Percentiles rank a stretch among this genome's conserved stretches.
phyloP scores from a whole-genome alignment of 495 filamentous ascomycete species.

The Articulospora tetracladia region DNA sequence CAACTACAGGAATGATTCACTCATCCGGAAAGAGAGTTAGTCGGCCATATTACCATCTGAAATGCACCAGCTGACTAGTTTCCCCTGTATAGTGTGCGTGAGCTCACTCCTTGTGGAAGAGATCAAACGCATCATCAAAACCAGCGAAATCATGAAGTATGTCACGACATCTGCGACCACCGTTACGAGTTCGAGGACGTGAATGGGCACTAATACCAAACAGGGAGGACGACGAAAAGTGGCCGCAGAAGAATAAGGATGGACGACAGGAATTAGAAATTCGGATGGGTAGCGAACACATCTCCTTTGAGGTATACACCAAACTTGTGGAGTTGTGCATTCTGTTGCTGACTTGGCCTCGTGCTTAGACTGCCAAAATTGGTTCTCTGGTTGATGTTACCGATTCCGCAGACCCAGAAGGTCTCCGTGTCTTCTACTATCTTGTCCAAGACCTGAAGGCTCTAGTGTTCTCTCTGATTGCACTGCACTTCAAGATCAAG shows the following conservation, averaged over 20 bases:
- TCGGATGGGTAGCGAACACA: constrained; percentile 89
- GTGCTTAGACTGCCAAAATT: constrained; percentile 92
- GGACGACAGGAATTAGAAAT: constrained; percentile 97
- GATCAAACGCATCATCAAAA: constrained; percentile 95
- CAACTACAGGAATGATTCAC: constrained; percentile 97
- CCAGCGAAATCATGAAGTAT: constrained; percentile 98
- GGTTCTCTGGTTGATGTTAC: constrained; percentile 95
- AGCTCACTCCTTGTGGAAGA: constrained; percentile 89
- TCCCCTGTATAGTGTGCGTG: constrained; percentile 75
- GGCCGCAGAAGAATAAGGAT: constrained; percentile 99
- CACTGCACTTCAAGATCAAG: constrained; percentile 97
- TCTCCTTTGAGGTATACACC: constrained; percentile 84
- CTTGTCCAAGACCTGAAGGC: constrained; percentile 97
- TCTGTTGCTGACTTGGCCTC: not conserved
- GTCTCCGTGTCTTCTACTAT: constrained; percentile 98
- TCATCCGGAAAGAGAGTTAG: constrained; percentile 99
- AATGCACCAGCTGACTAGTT: constrained; percentile 8
- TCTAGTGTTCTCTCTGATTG: constrained; percentile 92
- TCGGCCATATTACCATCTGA: constrained; percentile 8
- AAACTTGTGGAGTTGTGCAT: not conserved
- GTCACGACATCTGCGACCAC: constrained; percentile 10
- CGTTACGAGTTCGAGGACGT: not conserved
- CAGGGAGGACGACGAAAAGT: constrained; percentile 98
- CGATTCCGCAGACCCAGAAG: constrained; percentile 93
- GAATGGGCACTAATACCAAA: not conserved